phyloP scores from a whole-genome alignment of 2,329 filamentous ascomycete genomes.

The Pyricularia pennisetigena region DNA sequence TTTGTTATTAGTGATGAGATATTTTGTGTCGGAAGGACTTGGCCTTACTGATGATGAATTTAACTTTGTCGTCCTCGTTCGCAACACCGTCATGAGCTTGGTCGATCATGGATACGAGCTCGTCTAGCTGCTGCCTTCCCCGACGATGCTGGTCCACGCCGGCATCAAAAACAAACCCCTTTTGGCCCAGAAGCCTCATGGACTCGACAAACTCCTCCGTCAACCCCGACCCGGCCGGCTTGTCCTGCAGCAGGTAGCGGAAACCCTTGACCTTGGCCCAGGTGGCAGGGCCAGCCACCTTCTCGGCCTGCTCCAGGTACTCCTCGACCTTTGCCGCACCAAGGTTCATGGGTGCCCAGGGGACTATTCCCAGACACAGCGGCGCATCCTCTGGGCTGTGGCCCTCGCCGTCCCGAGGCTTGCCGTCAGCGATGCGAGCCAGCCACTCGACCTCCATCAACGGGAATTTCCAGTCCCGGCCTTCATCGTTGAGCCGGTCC shows the following conservation, averaged over 20 bases:
- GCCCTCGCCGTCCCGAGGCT: conserved; percentile 45
- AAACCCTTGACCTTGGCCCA: conserved; percentile 69
- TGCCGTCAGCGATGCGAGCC: conserved; percentile 53
- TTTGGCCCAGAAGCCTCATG: conserved; percentile 53
- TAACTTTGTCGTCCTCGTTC: conserved; percentile 50
- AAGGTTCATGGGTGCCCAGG: conserved; percentile 76
- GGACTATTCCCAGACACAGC: conserved; percentile 60
- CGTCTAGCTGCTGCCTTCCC: conserved; percentile 64
- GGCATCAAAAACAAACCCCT: conserved; percentile 66
- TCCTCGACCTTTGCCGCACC: conserved; percentile 46
- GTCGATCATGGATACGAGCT: conserved; percentile 60
- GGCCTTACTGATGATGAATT: conserved; percentile 61
- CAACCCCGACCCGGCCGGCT: conserved; percentile 56
- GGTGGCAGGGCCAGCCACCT: conserved; percentile 49
- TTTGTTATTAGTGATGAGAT: neutral
- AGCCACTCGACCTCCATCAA: conserved; percentile 65
- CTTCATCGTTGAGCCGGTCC: conserved; percentile 57
- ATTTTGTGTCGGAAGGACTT: neutral
- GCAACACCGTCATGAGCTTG: conserved; percentile 52
- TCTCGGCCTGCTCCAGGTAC: conserved; percentile 55
- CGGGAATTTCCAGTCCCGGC: conserved; percentile 53
- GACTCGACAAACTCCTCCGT: conserved; percentile 53
- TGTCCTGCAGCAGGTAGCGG: conserved; percentile 74
- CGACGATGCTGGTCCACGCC: conserved; percentile 73
- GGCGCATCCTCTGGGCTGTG: conserved; percentile 39